Evolutionary conservation across 2,329 filamentous ascomycete species (phyloP), one percentile per base, ranked within the genome.

Genomic region (Colletotrichum sp.): DNA sequence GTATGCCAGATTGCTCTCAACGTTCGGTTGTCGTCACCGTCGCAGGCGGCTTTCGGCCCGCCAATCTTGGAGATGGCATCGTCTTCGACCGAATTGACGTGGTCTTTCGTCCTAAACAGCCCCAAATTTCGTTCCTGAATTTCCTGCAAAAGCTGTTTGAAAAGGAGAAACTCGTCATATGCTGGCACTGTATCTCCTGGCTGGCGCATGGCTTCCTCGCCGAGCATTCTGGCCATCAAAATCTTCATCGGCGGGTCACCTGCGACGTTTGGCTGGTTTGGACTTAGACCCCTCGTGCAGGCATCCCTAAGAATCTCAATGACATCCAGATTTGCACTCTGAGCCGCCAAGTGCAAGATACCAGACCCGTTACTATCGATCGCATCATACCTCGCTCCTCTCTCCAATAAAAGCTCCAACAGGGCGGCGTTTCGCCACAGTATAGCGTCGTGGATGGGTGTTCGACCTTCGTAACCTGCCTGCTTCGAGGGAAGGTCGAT

Each of bases 181-280:
- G 70, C 32, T 25, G 70, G 70, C 16, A 34, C 48, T 13, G 25
- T 60, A 48, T 71, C 70, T 22, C 64, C 70, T 5, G 70, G 70
- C 10, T 68, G 48, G 22, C 64, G 66, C 12, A 8, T 25, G 25
- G 56, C 48, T 15, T 58, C 48, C 30, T 18, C 39, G 8, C 70
- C 48, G 18, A 67, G 64, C 62, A 67, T 66, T 13, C 70, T 55
- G n/a, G 48, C 70, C 8, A 52, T 67, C 34, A 60, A 58, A 4
- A 67, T 67, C 62, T 60, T 71, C 70, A 71, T 71, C 9, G 70
- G 70, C 16, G 52, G 67, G 36, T 69, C 55, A 28, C 70, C 70
- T 61, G 64, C 70, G 13, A 22, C 34, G 10, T 69, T 68, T 52
- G 48, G 27, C 43, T 55, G 55, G 34, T 68, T 52, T 18, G 55